Evolutionary conservation across 768 basidiomycete genomes (phyloP).

Genomic region (Pholiota microspora): DNA sequence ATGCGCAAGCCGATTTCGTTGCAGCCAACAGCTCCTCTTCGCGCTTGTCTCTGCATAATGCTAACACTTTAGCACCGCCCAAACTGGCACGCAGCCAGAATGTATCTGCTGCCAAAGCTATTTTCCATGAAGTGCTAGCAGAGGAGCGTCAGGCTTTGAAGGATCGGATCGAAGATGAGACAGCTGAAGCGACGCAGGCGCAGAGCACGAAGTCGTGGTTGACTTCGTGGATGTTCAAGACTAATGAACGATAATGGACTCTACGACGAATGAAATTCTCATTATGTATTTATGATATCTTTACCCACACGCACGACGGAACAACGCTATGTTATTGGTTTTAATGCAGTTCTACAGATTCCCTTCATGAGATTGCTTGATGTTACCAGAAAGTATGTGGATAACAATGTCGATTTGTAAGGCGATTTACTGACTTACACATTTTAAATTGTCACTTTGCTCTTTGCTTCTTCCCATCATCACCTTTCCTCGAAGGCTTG

Average conservation of each 20-base stretch:
- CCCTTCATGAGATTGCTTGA: no score
- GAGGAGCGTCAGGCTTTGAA: constrained; percentile 63
- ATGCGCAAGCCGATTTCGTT: constrained; percentile 43
- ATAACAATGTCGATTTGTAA: no score
- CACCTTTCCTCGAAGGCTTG: no score
- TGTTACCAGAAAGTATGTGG: no score
- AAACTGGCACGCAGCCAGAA: constrained; percentile 31
- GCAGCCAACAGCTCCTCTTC: constrained; percentile 32
- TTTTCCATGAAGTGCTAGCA: constrained; percentile 64
- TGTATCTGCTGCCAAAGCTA: constrained; percentile 61
- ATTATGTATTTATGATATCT: constrained; percentile 23
- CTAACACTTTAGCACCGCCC: constrained; percentile 15
- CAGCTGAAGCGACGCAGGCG: constrained; percentile 38
- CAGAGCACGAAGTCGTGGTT: constrained; percentile 54
- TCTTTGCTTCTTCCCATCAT: no score
- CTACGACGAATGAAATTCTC: background rate
- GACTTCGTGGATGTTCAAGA: constrained; percentile 64
- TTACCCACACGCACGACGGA: constrained; percentile 30
- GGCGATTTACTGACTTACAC: no score
- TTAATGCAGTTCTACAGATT: background rate
- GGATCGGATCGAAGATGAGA: constrained; percentile 52
- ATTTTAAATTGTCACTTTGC: no score
- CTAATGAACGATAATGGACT: background rate
- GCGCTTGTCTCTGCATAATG: constrained; percentile 36
- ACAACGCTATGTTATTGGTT: constrained; percentile 28